phyloP scores from a whole-genome alignment of 495 filamentous ascomycete genomes.

The Geopyxis carbonaria region DNA sequence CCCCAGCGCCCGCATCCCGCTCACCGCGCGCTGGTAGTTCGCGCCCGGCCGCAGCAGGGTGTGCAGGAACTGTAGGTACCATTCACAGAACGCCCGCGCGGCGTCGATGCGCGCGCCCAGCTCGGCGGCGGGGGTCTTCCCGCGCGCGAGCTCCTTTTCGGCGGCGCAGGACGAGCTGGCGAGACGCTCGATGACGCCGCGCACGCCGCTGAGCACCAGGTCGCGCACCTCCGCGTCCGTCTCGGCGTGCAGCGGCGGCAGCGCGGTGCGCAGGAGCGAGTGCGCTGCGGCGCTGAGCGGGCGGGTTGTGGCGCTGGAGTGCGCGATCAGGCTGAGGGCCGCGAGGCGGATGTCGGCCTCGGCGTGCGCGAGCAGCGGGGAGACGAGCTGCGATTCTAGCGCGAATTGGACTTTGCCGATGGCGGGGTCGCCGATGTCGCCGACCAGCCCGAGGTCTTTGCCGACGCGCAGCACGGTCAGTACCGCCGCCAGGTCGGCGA shows the following conservation, averaged over 20 bases:
- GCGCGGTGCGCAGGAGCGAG: conserved; percentile 38
- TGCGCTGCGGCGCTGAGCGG: conserved; percentile 47
- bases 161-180: conserved; percentile 33
- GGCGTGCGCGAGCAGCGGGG: conserved; percentile 43
- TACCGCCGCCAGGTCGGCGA: conserved; percentile 39
- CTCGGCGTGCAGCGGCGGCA: conserved; percentile 58
- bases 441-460: conserved; percentile 60
- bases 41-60: conserved; percentile 54
- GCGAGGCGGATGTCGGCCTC: conserved; percentile 49
- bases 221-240: conserved; percentile 69
- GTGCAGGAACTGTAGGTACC: conserved; percentile 55
- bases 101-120: conserved; percentile 20
- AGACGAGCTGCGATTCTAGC: conserved; percentile 23
- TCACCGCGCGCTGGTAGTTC: conserved; percentile 78
- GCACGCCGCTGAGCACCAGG: conserved; percentile 50
- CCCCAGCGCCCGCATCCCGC: conserved; percentile 47
- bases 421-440: conserved; percentile 59
- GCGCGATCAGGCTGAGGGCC: conserved; percentile 56
- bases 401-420: too few species aligned
- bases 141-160: conserved; percentile 25
- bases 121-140: conserved; percentile 1
- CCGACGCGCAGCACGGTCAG: conserved; percentile 57
- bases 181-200: conserved; percentile 50
- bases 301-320: conserved; percentile 49
- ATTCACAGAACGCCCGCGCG: conserved; percentile 44